Percentiles rank a stretch among this genome's conserved stretches.
phyloP scores from a whole-genome alignment of 164 flowering plant species.

The Piper longum region DNA sequence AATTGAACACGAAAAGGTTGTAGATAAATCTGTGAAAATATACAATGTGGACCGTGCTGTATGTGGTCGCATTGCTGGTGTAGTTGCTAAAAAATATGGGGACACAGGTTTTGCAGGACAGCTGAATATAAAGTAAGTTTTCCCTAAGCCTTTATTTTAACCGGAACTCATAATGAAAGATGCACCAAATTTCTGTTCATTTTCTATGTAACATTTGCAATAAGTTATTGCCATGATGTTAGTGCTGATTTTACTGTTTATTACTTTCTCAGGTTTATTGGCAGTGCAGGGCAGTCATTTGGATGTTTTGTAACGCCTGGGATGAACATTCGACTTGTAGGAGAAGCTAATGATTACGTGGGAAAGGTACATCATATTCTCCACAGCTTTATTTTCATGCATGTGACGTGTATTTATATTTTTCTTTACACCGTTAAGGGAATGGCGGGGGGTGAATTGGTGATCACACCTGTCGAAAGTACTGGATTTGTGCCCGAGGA shows the following conservation, averaged over 20 bases:
- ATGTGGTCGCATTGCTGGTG: constrained; percentile 94
- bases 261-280: constrained; percentile 45
- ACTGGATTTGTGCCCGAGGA: constrained; percentile 85
- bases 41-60: constrained; percentile 93
- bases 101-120: constrained; percentile 99
- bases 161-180: background rate
- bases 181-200: background rate
- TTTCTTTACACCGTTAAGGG: constrained; percentile 29
- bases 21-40: constrained; percentile 53
- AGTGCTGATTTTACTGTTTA: too few relatives aligned
- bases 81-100: constrained; percentile 87
- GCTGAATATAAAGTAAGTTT: constrained; percentile 71
- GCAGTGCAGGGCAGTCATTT: constrained; percentile 99
- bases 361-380: constrained; percentile 54
- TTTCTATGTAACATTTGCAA: background rate
- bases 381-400: background rate
- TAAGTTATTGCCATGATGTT: background rate
- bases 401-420: background rate
- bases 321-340: constrained; percentile 85
- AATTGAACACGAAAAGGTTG: constrained; percentile 72
- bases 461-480: constrained; percentile 68
- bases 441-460: constrained; percentile 96
- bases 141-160: background rate
- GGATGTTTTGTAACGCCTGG: constrained; percentile 91
- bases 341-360: constrained; percentile 98